Base-by-base conservation (phyloP, 2,329 filamentous ascomycete genomes). In the Xylariomycetidae sp. region DNA sequence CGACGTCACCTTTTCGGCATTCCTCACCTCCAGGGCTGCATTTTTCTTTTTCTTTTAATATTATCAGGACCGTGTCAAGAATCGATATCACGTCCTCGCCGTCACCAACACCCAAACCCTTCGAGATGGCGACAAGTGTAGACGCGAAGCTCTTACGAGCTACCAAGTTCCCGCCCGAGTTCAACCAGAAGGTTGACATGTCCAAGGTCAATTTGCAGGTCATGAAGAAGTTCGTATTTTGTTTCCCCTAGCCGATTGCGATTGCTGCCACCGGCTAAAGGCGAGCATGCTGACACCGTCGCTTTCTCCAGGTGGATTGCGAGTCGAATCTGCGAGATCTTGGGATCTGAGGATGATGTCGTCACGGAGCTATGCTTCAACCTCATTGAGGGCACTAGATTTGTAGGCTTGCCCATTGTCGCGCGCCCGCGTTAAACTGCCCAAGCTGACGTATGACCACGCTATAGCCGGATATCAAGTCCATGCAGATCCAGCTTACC, bases 181-280 rank as follows among this genome's bases (percentile, higher is more conserved):
- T 97, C 66, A 90, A 77, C 57, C 81, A 86, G 58, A 96, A 96
- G 69, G 92, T 98, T 45, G 89, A 98, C 68, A 95, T 94, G 78
- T 79, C 82, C 50, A 97, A 97, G 68, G 88, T 98, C 62, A 96
- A 98, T 58, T 72, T 95, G 31, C 88, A 94, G 61, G 86, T 98
- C 36, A 94, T 98, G 80, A 96, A 96, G 74, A 94, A 92, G 86
- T 94, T 58, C 55, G 81, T 64, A 40, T 33, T 30, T 8, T 23
- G 8, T n/a, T 23, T n/a, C 20, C 20, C n/a, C 20, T 8, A 8
- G 20, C 8, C 20, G 20, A n/a, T n/a, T n/a, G n/a, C n/a, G n/a
- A n/a, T n/a, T n/a, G n/a, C n/a, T n/a, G n/a, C n/a, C n/a, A n/a
- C n/a, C n/a, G n/a, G n/a, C n/a, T n/a, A n/a, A n/a, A n/a, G n/a